Conservation (phyloP, 345 rosid genomes). For the Murraya koenigii region DNA sequence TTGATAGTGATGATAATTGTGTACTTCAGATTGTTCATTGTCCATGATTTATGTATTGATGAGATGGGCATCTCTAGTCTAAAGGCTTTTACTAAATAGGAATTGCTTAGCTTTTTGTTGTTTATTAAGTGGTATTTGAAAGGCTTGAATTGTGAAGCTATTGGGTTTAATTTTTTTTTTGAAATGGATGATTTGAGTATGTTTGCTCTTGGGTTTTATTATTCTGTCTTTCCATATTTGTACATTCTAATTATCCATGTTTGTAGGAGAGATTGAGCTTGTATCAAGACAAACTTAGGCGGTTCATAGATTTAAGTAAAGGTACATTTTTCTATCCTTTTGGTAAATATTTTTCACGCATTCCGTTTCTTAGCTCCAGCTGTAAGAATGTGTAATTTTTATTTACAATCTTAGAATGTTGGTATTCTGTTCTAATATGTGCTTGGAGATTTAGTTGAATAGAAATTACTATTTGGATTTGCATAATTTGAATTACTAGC, state of each 20-base stretch:
- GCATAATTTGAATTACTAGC: background rate
- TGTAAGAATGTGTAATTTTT: background rate
- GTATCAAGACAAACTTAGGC: constrained; percentile 68
- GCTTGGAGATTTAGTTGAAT: background rate
- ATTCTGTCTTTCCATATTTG: background rate
- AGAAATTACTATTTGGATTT: background rate
- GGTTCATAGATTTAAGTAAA: constrained; percentile 55
- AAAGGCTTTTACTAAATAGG: background rate
- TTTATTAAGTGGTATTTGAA: background rate
- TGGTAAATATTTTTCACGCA: background rate
- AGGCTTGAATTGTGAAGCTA: background rate
- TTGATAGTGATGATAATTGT: background rate
- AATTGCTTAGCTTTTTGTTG: background rate
- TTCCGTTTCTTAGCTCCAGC: background rate
- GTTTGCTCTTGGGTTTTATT: background rate
- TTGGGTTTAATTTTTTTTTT: background rate
- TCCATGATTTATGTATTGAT: background rate
- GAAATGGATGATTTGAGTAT: background rate
- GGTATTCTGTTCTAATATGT: background rate
- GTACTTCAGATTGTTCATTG: background rate
- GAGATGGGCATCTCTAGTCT: background rate
- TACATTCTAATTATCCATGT: constrained; percentile 11
- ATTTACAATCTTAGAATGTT: background rate
- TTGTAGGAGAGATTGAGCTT: constrained; percentile 69
- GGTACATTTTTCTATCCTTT: constrained; percentile 40